Evolutionary conservation across 805 yeast species (phyloP), one percentile per base, ranked within the genome.

Genomic region (Candida insectalens): DNA sequence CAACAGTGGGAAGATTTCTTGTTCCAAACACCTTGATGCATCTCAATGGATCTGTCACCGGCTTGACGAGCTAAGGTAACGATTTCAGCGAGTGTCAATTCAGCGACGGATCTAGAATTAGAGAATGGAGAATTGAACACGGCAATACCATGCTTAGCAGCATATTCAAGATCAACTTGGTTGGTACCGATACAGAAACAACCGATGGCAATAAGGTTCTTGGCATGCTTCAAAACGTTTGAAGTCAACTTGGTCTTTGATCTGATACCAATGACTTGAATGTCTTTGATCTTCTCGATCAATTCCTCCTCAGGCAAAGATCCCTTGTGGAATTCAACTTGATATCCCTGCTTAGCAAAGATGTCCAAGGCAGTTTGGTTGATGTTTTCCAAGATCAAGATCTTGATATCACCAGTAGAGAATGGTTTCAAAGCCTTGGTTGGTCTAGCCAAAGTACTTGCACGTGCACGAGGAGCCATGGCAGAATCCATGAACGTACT

Each of bases 181-280:
- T 92, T 92, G 41, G 97, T 92, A 53, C 98, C 98, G 48, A 92
- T 92, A 71, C 98, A 92, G 82, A 92, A 92, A 67, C 98, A 92
- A 37, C 98, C 98, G 60, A 92, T 68, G 21, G 75, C 88, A 19
- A 83, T 83, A 60, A 92, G 70, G 66, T 89, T 84, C 58, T 78
- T 81, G 37, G 98, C 98, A 49, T 83, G 83, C 43, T 74, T 67
- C 49, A 92, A 68, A 19, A 92, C 77, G 34, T 75, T 76, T 46
- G 74, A 80, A 27, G 87, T 83, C 53, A 92, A 69, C 60, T 77
- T 83, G 33, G 98, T 92, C 69, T 92, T 92, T 40, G 97, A 92
- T 68, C 98, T 83, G 55, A 92, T 88, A 62, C 98, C 98, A 54
- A 92, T 77, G 39, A 96, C 98, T 57, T 92, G 97, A 34, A 85